Conservation (phyloP, 176 grass and related monocot species). For the Pontederia paniculata region DNA sequence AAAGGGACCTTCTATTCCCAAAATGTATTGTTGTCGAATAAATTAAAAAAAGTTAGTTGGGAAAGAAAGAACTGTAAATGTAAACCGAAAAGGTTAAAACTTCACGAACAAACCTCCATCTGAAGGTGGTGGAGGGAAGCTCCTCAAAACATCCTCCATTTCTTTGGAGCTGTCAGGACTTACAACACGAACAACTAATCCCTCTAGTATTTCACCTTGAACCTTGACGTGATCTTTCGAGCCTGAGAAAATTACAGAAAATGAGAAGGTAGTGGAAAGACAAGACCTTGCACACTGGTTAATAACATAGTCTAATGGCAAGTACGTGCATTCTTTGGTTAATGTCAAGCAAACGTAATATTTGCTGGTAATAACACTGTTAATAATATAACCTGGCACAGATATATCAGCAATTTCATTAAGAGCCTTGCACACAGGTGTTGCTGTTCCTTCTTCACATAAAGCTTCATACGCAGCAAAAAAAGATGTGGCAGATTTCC, state of each 20-base stretch:
- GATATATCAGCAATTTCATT: constrained; percentile 94
- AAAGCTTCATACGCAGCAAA: constrained; percentile 91
- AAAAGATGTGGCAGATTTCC: constrained; percentile 85
- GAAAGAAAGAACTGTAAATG: no score
- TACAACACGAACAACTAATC: constrained; percentile 83
- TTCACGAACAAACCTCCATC: constrained; percentile 35
- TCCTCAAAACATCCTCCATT: constrained; percentile 67
- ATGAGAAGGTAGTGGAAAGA: background rate
- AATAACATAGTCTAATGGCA: background rate
- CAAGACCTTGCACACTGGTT: no score
- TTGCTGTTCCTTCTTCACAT: constrained; percentile 94
- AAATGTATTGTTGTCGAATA: no score
- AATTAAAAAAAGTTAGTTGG: no score
- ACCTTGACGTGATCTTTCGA: constrained; percentile 86
- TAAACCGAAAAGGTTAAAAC: no score
- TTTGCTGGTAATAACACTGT: no score
- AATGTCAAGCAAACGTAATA: no score
- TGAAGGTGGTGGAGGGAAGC: constrained; percentile 42
- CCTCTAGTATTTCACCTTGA: constrained; percentile 96
- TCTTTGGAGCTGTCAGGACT: constrained; percentile 59
- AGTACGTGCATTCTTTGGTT: no score
- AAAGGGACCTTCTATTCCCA: no score
- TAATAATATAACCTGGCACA: constrained; percentile 42
- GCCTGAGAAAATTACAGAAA: constrained; percentile 29
- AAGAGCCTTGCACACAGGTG: constrained; percentile 84